phyloP scores from a whole-genome alignment of 306 rosid genomes.

The Prunus dulcis region DNA sequence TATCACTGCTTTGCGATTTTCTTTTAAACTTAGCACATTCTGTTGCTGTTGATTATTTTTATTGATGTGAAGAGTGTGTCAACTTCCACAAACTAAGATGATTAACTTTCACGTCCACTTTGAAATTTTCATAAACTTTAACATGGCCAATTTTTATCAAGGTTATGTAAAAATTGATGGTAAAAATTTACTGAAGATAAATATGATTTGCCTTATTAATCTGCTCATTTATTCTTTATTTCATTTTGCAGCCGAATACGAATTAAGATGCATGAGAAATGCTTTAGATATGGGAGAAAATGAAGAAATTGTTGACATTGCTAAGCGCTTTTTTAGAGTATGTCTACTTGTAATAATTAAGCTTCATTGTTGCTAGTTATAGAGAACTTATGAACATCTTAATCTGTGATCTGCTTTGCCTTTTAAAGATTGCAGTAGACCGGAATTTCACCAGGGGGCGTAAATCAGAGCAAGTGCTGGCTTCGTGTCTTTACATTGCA shows the following conservation, averaged over 20 bases:
- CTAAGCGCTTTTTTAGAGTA: constrained; percentile 48
- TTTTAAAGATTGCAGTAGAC: constrained; percentile 64
- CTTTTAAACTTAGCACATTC: neutral
- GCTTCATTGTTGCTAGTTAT: constrained; percentile 1
- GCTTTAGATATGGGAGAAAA: constrained; percentile 47
- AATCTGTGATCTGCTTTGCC: constrained; percentile 19
- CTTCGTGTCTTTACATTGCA: constrained; percentile 83
- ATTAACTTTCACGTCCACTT: neutral
- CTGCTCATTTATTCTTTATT: neutral
- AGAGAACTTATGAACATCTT: constrained; percentile 3
- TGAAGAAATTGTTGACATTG: constrained; percentile 34
- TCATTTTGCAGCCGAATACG: constrained; percentile 43
- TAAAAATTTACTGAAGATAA: neutral
- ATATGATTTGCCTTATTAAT: neutral
- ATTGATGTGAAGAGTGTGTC: neutral
- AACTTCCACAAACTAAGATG: neutral
- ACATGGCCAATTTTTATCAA: neutral
- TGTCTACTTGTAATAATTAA: constrained; percentile 6
- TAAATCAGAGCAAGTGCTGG: constrained; percentile 61
- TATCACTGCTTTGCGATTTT: neutral
- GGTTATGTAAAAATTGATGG: neutral
- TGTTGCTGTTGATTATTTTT: neutral
- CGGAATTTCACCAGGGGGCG: constrained; percentile 76
- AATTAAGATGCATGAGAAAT: constrained; percentile 29
- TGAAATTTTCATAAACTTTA: neutral